Percentiles rank a stretch among this genome's conserved stretches.
Conservation (phyloP, 345 rosid genomes). For the Melaleuca quinquenervia region DNA sequence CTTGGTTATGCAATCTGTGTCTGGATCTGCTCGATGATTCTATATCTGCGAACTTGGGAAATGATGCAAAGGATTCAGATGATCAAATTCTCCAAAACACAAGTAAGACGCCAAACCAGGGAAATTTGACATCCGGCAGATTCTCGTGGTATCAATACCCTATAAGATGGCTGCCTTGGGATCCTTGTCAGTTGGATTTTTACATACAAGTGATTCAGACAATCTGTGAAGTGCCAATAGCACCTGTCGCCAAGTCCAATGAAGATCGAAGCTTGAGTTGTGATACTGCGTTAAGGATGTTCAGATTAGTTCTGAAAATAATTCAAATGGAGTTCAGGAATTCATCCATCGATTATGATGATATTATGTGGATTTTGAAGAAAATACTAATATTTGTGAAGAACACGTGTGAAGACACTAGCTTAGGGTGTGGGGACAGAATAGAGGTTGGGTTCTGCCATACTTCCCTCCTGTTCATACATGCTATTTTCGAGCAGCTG, state of each 20-base stretch:
- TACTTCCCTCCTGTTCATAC: conserved; percentile 17
- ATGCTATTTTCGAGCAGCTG: conserved; percentile 26
- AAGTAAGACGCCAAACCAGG: conserved; percentile 2
- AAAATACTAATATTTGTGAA: conserved; percentile 22
- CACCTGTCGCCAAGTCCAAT: background rate
- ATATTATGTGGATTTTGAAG: conserved; percentile 25
- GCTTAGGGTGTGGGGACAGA: background rate
- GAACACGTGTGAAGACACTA: conserved; percentile 13
- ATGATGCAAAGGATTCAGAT: conserved; percentile 1
- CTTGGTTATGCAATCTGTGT: conserved; percentile 35
- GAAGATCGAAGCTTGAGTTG: conserved; percentile 15
- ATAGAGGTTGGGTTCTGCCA: conserved; percentile 4
- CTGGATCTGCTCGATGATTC: conserved; percentile 31
- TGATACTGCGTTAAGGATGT: conserved; percentile 34
- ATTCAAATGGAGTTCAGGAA: conserved; percentile 25
- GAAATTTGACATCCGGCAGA: conserved; percentile 10
- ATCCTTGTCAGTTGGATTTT: conserved; percentile 25
- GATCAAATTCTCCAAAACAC: background rate
- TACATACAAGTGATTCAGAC: conserved; percentile 16
- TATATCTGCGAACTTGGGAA: conserved; percentile 17
- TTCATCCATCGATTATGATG: conserved; percentile 14
- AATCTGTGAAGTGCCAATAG: conserved; percentile 9
- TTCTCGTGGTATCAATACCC: conserved; percentile 17
- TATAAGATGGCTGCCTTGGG: conserved; percentile 45
- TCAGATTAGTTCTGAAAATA: conserved; percentile 32